These are phyloP conservation scores for Fusarium falciforme DNA, from an alignment of 2,329 filamentous ascomycete genomes.

Conservation along the genomic window DNA sequence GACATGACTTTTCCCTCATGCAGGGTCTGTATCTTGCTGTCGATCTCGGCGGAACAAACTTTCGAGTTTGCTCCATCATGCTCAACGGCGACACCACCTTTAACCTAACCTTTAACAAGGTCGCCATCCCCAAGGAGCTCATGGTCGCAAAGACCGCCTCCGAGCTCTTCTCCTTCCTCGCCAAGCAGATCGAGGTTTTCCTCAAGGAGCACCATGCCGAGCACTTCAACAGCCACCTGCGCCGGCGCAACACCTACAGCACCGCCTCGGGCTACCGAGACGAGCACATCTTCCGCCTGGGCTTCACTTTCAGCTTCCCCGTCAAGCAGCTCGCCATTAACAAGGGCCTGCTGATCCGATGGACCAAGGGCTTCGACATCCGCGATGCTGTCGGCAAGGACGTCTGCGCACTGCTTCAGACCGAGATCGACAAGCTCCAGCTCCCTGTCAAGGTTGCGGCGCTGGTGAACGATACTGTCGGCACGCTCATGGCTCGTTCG, in stretches of 20 bases:
- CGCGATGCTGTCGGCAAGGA: constrained; percentile 94
- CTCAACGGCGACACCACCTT: constrained; percentile 96
- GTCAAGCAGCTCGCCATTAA: constrained; percentile 96
- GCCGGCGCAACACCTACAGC: constrained; percentile 71
- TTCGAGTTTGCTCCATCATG: constrained; percentile 94
- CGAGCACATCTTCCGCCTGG: constrained; percentile 88
- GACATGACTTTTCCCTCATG: constrained; percentile 12
- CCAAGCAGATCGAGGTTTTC: constrained; percentile 91
- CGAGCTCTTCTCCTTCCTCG: constrained; percentile 92
- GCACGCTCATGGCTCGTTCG: constrained; percentile 96
- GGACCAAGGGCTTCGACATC: constrained; percentile 99
- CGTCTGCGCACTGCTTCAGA: constrained; percentile 89
- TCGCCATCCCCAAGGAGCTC: constrained; percentile 87
- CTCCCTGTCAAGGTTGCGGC: constrained; percentile 95
- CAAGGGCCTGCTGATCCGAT: constrained; percentile 91
- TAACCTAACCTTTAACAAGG: constrained; percentile 91
- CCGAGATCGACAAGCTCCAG: constrained; percentile 85
- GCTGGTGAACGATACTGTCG: constrained; percentile 96
- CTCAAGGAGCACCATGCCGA: constrained; percentile 88
- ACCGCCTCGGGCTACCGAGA: constrained; percentile 70
- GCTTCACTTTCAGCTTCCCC: constrained; percentile 99
- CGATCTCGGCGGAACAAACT: constrained; percentile 98
- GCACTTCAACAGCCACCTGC: constrained; percentile 79
- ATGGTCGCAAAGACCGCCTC: constrained; percentile 90
- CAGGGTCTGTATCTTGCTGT: constrained; percentile 96